Base-by-base conservation (phyloP, 2,329 filamentous ascomycete species). In the Talaromyces sp. region DNA sequence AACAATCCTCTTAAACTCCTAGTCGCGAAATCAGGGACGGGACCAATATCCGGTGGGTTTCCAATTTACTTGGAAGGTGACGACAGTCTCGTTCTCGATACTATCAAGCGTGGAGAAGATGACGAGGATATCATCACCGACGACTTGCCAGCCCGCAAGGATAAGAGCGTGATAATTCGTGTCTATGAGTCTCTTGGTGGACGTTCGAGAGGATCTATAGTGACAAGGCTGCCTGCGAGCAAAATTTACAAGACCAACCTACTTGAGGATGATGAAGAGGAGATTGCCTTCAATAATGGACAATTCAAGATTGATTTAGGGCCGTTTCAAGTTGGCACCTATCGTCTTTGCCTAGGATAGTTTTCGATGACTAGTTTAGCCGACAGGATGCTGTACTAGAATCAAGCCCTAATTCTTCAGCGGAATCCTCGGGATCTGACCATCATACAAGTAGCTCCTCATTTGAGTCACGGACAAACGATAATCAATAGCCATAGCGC, bases 131-230 rank as follows among this genome's bases (percentile, higher is more conserved):
- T 83, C 13, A 79, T 77, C 3, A 71, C 83, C 2, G 85, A 86
- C 27, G 85, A 85, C 40, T 79, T 94, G 38, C 85, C 86, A 2
- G 82, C 82, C 69, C 87, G 91, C 65, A 85, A 87, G 70, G 93
- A 92, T 0, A 86, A 86, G 76, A 95, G 91, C 75, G 85, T 98
- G 58, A 89, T 99, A 67, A 70, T 97, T 65, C 85, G 95, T 1
- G 84, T 97, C 22, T 99, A 96, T 74, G 95, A 99, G 76, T 90
- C 90, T 67, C 80, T 98, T 51, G 95, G 95, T 53, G 95, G 95
- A 0, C 89, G 87, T 72, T 88, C 88, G 68, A 86, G 88, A 68
- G 93, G 90, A 1, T 86, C 82, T 1, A 87, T 97, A 71, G 79
- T 83, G 49, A 90, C 90, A 58, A 84, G 79, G 7, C 85, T 94